Percentiles rank a stretch among this genome's conserved stretches.
phyloP scores from a whole-genome alignment of 805 yeast genomes.

The Candida hungchunana region DNA sequence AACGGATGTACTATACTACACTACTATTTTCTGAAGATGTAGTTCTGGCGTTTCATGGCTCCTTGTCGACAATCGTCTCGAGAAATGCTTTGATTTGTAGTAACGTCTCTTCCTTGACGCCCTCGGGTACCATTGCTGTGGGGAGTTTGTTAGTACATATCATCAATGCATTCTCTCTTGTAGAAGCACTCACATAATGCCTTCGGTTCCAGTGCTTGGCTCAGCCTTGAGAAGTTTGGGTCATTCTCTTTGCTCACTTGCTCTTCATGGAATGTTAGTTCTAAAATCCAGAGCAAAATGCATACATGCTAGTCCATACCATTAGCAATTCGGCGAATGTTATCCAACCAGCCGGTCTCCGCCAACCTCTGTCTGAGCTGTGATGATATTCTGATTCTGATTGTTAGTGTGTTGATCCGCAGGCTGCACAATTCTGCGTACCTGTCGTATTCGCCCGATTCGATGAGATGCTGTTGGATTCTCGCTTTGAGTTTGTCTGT shows the following conservation, averaged over 20 bases:
- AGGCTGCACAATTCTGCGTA: too few species aligned
- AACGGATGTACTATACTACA: constrained; percentile 8
- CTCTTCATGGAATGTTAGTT: constrained; percentile 17
- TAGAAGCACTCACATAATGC: constrained; percentile 47
- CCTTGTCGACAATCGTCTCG: constrained; percentile 42
- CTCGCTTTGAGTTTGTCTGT: constrained; percentile 41
- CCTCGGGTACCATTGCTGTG: constrained; percentile 56
- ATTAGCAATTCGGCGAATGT: constrained; percentile 58
- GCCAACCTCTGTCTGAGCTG: constrained; percentile 58
- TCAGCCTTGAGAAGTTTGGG: constrained; percentile 50
- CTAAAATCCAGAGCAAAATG: too few species aligned
- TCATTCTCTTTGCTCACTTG: constrained; percentile 38
- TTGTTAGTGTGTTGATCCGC: too few species aligned
- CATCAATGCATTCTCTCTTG: neutral
- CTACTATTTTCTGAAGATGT: too few species aligned
- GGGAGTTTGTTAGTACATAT: neutral
- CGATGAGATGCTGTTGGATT: constrained; percentile 66
- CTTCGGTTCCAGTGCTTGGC: constrained; percentile 51
- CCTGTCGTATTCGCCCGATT: constrained; percentile 73
- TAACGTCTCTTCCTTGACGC: constrained; percentile 56
- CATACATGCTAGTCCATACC: constrained; percentile 28
- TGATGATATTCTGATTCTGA: constrained; percentile 56
- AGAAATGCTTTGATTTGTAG: constrained; percentile 55
- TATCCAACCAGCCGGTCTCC: constrained; percentile 84
- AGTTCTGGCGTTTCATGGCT: constrained; percentile 19